Conservation (phyloP, 768 basidiomycete species). For the Rossbeevera mucosa region DNA sequence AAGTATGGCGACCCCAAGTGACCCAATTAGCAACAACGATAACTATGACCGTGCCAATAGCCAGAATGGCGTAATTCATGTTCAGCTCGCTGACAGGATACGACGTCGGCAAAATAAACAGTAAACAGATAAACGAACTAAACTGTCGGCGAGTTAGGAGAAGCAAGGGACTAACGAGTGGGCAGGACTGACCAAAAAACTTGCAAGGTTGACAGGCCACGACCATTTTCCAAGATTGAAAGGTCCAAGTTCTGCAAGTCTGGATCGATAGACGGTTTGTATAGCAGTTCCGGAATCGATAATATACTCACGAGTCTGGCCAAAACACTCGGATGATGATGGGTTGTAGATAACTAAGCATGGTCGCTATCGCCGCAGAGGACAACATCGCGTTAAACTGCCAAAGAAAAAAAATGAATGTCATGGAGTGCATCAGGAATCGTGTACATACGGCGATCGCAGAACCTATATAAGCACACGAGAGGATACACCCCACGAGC, state of each 20-base stretch:
- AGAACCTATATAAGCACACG: slow-evolving; percentile 56
- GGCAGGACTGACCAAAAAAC: slow-evolving; percentile 37
- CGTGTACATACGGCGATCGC: slow-evolving; percentile 43
- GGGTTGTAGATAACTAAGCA: slow-evolving; percentile 55
- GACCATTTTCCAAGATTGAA: slow-evolving; percentile 52
- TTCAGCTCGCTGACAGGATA: slow-evolving; percentile 45
- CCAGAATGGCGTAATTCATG: slow-evolving; percentile 58
- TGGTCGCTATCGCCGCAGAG: slow-evolving; percentile 52
- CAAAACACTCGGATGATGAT: slow-evolving; percentile 57
- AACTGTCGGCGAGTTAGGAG: slow-evolving; percentile 34
- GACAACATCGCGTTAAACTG: slow-evolving; percentile 55
- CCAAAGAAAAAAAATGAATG: background rate
- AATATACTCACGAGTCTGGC: slow-evolving; percentile 41
- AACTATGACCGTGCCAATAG: slow-evolving; percentile 43
- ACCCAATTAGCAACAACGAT: slow-evolving; percentile 45
- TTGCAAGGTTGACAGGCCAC: slow-evolving; percentile 46
- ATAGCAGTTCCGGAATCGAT: background rate
- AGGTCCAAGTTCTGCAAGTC: slow-evolving; percentile 45
- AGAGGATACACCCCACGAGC: slow-evolving; percentile 48
- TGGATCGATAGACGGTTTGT: slow-evolving; percentile 15
- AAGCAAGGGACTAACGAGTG: background rate
- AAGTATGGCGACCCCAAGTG: slow-evolving; percentile 43
- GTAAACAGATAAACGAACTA: slow-evolving; percentile 46
- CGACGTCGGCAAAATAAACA: slow-evolving; percentile 55
- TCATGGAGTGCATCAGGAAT: background rate